Conservation (phyloP, 2,329 filamentous ascomycete genomes). For the Colletotrichum sp. region DNA sequence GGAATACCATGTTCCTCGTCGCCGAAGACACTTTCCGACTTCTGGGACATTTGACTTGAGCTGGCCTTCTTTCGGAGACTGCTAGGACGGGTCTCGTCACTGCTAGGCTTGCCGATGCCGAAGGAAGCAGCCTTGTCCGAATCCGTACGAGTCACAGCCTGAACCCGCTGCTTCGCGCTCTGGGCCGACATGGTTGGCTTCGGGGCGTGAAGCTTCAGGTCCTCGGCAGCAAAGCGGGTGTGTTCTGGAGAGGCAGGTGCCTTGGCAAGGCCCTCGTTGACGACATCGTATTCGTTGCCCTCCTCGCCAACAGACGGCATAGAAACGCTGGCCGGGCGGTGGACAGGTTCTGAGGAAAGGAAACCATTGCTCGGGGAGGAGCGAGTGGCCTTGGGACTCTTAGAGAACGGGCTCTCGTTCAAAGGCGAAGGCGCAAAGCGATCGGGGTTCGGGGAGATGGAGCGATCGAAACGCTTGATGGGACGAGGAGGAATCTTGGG, state of each 20-base stretch:
- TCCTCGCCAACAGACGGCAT: conserved; percentile 90
- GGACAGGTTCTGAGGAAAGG: conserved; percentile 42
- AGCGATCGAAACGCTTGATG: conserved; percentile 72
- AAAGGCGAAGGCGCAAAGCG: conserved; percentile 86
- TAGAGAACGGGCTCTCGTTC: conserved; percentile 69
- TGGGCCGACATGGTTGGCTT: conserved; percentile 83
- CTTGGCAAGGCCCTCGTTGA: conserved; percentile 47
- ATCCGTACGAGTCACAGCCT: conserved; percentile 87
- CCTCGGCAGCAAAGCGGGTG: conserved; percentile 77
- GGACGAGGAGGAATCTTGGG: conserved; percentile 85
- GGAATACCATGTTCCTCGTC: conserved; percentile 89
- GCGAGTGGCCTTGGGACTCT: conserved; percentile 44
- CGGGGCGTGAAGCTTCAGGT: conserved; percentile 87
- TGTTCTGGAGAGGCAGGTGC: conserved; percentile 65
- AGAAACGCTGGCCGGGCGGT: conserved; percentile 76
- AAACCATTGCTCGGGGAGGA: conserved; percentile 39
- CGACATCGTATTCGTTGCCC: conserved; percentile 81
- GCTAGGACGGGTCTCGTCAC: conserved; percentile 50
- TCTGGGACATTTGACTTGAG: conserved; percentile 56
- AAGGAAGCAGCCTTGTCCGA: conserved; percentile 86
- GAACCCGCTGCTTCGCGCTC: conserved; percentile 83
- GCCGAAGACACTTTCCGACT: conserved; percentile 24
- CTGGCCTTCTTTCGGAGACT: conserved; percentile 65
- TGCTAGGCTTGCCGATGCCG: conserved; percentile 74
- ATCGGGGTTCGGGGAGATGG: conserved; percentile 76